Percentiles rank a stretch among this genome's conserved stretches.
These are phyloP conservation scores for Hanseniaspora lachancei DNA, from an alignment of 805 yeast genomes.

Conservation along the genomic window DNA sequence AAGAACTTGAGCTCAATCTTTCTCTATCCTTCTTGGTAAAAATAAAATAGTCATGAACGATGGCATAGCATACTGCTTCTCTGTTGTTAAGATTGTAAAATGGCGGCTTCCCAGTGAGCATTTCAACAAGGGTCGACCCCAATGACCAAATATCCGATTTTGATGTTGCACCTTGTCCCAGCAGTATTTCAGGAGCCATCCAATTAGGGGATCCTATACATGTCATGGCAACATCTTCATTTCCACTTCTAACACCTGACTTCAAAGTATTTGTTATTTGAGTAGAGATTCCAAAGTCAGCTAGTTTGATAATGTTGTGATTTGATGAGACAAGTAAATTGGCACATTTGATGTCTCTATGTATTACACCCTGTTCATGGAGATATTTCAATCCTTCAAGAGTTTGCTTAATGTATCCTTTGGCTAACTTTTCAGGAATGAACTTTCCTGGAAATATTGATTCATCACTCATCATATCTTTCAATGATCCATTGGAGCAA, in stretches of 20 bases:
- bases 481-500: slow-evolving; percentile 54
- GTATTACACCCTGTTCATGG: slow-evolving; percentile 70
- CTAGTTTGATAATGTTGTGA: slow-evolving; percentile 67
- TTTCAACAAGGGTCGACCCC: slow-evolving; percentile 88
- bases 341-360: slow-evolving; percentile 89
- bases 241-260: not conserved
- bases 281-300: slow-evolving; percentile 94
- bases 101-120: slow-evolving; percentile 78
- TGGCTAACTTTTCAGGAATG: slow-evolving; percentile 49
- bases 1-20: slow-evolving; percentile 32
- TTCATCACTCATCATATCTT: slow-evolving; percentile 27
- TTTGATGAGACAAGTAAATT: slow-evolving; percentile 55
- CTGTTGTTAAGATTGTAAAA: slow-evolving; percentile 43
- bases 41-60: slow-evolving; percentile 28
- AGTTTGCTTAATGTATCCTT: slow-evolving; percentile 55
- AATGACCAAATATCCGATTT: slow-evolving; percentile 88
- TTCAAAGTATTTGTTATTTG: slow-evolving; percentile 37
- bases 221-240: slow-evolving; percentile 34
- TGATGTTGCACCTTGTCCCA: slow-evolving; percentile 71
- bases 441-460: slow-evolving; percentile 21
- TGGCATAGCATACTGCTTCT: slow-evolving; percentile 26
- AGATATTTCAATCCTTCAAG: slow-evolving; percentile 57
- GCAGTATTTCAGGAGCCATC: slow-evolving; percentile 97
- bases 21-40: slow-evolving; percentile 10
- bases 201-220: slow-evolving; percentile 87